Evolutionary conservation across 1,284 basidiomycete species (phyloP).

Genomic region (Cryptococcus sp.): DNA sequence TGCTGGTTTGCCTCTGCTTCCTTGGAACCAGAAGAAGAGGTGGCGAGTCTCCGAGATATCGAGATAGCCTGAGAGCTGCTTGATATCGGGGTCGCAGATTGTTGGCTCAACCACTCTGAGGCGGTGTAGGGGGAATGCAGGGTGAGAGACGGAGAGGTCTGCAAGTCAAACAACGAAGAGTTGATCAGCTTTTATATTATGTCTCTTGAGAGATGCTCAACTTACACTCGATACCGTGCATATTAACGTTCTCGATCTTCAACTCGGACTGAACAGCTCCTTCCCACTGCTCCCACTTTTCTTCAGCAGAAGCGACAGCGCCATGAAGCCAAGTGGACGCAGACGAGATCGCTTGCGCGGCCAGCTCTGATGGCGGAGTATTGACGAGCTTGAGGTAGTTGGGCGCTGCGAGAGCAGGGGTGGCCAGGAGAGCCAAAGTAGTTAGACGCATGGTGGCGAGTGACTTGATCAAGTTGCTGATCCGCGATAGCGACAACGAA

Average conservation of each 20-base stretch:
- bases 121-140: slow-evolving; percentile 67
- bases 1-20: slow-evolving; percentile 69
- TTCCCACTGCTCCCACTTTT: slow-evolving; percentile 47
- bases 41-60: slow-evolving; percentile 78
- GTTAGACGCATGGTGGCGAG: slow-evolving; percentile 22
- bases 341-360: slow-evolving; percentile 32
- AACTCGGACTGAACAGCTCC: slow-evolving; percentile 55
- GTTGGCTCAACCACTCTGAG: slow-evolving; percentile 69
- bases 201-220: slow-evolving; percentile 35
- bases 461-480: background rate
- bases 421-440: slow-evolving; percentile 21
- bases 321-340: slow-evolving; percentile 35
- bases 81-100: slow-evolving; percentile 77
- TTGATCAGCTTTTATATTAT: slow-evolving; percentile 2
- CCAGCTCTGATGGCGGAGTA: slow-evolving; percentile 19
- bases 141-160: slow-evolving; percentile 61
- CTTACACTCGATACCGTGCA: slow-evolving; percentile 65
- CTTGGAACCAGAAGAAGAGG: slow-evolving; percentile 55
- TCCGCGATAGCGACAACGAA: background rate
- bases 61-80: slow-evolving; percentile 86
- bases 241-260: slow-evolving; percentile 56
- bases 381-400: slow-evolving; percentile 26
- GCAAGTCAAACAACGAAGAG: background rate
- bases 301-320: slow-evolving; percentile 22
- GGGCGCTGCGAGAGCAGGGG: slow-evolving; percentile 26